Evolutionary conservation across 345 rosid genomes (phyloP), one percentile per base, ranked within the genome.

Genomic region (Noccaea bulbosa): DNA sequence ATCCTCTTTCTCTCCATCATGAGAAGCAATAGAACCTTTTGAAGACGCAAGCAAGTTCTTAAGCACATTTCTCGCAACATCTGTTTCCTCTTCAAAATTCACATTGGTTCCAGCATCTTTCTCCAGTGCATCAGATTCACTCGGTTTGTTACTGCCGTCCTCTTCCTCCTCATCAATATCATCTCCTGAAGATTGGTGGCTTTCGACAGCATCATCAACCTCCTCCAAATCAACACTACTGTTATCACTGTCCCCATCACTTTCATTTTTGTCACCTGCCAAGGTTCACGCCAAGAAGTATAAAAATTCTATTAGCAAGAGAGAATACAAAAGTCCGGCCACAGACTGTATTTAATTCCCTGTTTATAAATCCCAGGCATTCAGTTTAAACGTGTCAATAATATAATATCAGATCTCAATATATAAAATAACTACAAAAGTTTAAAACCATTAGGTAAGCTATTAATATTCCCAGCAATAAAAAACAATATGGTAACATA

Each of bases 11-110:
- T 81, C 86, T 65, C 82, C 84, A 17, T 64, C 61, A 32, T 40
- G 56, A 40, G 86, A 72, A 71, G 81, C 49, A 64, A 11, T 50
- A 46, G 86, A 53, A 70, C 38, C 86, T 75, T 74, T 80, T 46
- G 86, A 81, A 38, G 82, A 81, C 6, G 78, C 58, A 49, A 93
- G 73, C 74, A 84, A 78, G 81, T 82, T 87, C 64, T 82, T 66
- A 38, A 91, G 86, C 75, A 91, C 91, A 77, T 89, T 89, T 78
- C 90, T 88, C 0, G 86, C 84, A 73, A 88, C 78, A 69, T 87
- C 84, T 43, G 83, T 89, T 82, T 93, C 99, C 77, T 83, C 78
- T 15, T 91, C 92, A 83, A 93, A 84, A 71, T 91, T 83, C 72
- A 77, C 66, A 58, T 77, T 79, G 8, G 71, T 9, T 11, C 66